These are phyloP conservation scores for Venturia carpophila DNA, from an alignment of 2,329 filamentous ascomycete genomes.

Conservation along the genomic window DNA sequence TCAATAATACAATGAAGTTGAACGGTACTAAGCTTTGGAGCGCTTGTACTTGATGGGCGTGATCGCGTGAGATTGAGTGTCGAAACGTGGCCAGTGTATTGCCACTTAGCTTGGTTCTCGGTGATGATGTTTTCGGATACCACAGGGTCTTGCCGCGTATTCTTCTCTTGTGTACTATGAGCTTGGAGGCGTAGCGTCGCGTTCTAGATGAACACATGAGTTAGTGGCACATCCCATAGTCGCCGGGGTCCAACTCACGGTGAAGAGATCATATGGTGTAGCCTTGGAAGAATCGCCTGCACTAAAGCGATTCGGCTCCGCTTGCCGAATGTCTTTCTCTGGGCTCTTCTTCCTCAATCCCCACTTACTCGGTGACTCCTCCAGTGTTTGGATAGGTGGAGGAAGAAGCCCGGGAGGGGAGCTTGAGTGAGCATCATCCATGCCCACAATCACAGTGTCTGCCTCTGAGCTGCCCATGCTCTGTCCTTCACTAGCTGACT, in stretches of 20 bases:
- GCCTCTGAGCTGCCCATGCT: slow-evolving; percentile 6
- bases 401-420: slow-evolving; percentile 14
- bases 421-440: slow-evolving; percentile 9
- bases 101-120: slow-evolving; percentile 10
- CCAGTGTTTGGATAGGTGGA: slow-evolving; percentile 7
- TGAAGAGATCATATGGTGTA: background rate
- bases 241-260: background rate
- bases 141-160: background rate
- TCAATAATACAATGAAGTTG: slow-evolving; percentile 29
- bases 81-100: slow-evolving; percentile 22
- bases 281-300: background rate
- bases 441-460: background rate
- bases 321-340: background rate
- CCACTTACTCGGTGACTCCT: slow-evolving; percentile 12
- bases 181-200: slow-evolving; percentile 6
- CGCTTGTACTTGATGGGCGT: slow-evolving; percentile 21
- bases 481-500: background rate
- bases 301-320: background rate
- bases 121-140: background rate
- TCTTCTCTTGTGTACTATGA: background rate
- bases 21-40: slow-evolving; percentile 25
- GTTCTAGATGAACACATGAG: background rate
- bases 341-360: slow-evolving; percentile 11
- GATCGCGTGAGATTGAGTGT: slow-evolving; percentile 20
- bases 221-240: background rate